phyloP scores from a whole-genome alignment of 2,329 filamentous ascomycete genomes.

The Fusarium ambrosium region DNA sequence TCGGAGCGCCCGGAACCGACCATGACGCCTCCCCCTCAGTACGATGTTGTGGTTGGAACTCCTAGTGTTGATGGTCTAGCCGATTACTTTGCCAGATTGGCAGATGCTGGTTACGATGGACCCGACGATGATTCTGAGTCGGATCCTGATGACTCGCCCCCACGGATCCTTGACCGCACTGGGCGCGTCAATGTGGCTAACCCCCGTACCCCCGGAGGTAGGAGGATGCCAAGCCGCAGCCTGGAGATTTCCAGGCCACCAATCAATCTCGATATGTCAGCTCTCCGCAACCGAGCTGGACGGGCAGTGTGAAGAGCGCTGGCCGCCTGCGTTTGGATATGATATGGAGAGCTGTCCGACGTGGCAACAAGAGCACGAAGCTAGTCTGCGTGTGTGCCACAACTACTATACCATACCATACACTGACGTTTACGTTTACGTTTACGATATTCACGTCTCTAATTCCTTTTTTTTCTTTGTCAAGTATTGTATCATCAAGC shows the following conservation, averaged over 20 bases:
- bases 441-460: constrained; percentile 35
- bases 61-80: constrained; percentile 78
- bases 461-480: constrained; percentile 36
- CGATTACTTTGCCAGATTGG: constrained; percentile 88
- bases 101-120: constrained; percentile 72
- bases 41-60: constrained; percentile 82
- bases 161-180: constrained; percentile 63
- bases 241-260: constrained; percentile 64
- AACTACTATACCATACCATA: constrained; percentile 13
- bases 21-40: constrained; percentile 86
- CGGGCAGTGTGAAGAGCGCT: constrained; percentile 45
- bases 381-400: constrained; percentile 1
- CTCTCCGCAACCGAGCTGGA: constrained; percentile 42
- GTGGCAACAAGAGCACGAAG: not conserved
- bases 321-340: constrained; percentile 37
- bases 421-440: constrained; percentile 21
- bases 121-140: constrained; percentile 57
- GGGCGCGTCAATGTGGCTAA: constrained; percentile 71
- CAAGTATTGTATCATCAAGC: constrained; percentile 32
- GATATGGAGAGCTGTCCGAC: constrained; percentile 11
- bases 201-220: constrained; percentile 66
- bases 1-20: constrained; percentile 53
- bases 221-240: constrained; percentile 68
- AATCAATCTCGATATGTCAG: constrained; percentile 46
- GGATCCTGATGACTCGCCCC: constrained; percentile 59